Percentiles rank a stretch among this genome's conserved stretches.
phyloP scores from a whole-genome alignment of 1,139 yeast species.

The Chernovozyma aurita region DNA sequence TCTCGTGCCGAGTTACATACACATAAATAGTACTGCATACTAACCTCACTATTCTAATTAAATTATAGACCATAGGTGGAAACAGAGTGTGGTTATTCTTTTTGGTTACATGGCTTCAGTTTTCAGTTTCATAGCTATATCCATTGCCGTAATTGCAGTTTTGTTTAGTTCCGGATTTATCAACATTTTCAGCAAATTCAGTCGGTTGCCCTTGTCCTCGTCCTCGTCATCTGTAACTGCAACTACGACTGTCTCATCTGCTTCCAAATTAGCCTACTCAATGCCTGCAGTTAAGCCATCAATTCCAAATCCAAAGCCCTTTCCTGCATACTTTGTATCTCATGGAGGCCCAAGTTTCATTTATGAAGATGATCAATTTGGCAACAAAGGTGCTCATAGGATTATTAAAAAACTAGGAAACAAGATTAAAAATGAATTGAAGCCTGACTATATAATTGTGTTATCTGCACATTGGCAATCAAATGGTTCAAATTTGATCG shows the following conservation, averaged over 20 bases:
- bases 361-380: slow-evolving; percentile 39
- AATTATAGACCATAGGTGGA: no score
- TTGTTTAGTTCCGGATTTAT: slow-evolving; percentile 1
- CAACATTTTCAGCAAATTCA: neutral
- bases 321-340: slow-evolving; percentile 62
- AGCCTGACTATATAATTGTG: slow-evolving; percentile 62
- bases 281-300: neutral
- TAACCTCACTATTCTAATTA: no score
- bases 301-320: slow-evolving; percentile 18
- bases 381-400: slow-evolving; percentile 59
- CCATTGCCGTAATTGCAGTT: neutral
- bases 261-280: neutral
- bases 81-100: no score
- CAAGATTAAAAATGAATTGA: slow-evolving; percentile 40
- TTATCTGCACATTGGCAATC: slow-evolving; percentile 81
- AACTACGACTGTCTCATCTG: neutral
- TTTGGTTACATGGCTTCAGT: neutral
- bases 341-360: slow-evolving; percentile 82
- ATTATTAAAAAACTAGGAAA: slow-evolving; percentile 46
- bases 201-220: neutral
- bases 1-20: no score
- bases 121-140: neutral
- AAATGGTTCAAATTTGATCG: slow-evolving; percentile 32
- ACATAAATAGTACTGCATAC: no score
- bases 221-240: neutral